Conservation (phyloP, 192 early-diverging fungal genomes). For the Backusella macrospora region DNA sequence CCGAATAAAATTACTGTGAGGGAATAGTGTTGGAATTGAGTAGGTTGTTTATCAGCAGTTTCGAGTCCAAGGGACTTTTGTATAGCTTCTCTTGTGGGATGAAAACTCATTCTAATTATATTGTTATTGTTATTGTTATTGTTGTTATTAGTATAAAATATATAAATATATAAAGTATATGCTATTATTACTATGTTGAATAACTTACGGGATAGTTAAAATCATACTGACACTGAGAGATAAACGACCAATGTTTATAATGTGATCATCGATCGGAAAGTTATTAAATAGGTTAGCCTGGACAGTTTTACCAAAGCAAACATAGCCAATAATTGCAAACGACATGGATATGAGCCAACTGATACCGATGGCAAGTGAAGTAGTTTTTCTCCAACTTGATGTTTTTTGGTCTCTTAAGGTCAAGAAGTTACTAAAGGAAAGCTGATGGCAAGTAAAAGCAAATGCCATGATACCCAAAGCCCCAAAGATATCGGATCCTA, state of each 20-base stretch:
- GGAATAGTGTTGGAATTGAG: slow-evolving; percentile 39
- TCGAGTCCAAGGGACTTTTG: slow-evolving; percentile 52
- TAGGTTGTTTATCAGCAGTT: slow-evolving; percentile 36
- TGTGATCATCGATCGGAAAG: slow-evolving; percentile 57
- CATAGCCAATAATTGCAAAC: slow-evolving; percentile 65
- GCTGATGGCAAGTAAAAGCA: slow-evolving; percentile 69
- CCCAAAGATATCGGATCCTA: slow-evolving; percentile 61
- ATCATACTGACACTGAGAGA: slow-evolving; percentile 62
- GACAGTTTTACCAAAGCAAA: slow-evolving; percentile 62
- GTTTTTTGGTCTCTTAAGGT: slow-evolving; percentile 53
- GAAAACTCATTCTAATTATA: slow-evolving; percentile 40
- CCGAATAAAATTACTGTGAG: slow-evolving; percentile 43
- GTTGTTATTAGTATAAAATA: not conserved
- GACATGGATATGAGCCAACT: slow-evolving; percentile 58
- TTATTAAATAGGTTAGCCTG: slow-evolving; percentile 71
- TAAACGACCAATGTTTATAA: slow-evolving; percentile 63
- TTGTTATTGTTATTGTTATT: not conserved
- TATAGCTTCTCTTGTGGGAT: slow-evolving; percentile 48
- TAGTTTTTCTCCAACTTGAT: slow-evolving; percentile 50
- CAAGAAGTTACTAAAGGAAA: slow-evolving; percentile 62
- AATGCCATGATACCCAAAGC: slow-evolving; percentile 73
- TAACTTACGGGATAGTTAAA: slow-evolving; percentile 55
- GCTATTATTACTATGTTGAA: not conserved
- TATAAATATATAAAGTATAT: not conserved
- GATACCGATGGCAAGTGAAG: slow-evolving; percentile 48